phyloP scores from a whole-genome alignment of 2,329 filamentous ascomycete genomes.

The Penicillium sp. region DNA sequence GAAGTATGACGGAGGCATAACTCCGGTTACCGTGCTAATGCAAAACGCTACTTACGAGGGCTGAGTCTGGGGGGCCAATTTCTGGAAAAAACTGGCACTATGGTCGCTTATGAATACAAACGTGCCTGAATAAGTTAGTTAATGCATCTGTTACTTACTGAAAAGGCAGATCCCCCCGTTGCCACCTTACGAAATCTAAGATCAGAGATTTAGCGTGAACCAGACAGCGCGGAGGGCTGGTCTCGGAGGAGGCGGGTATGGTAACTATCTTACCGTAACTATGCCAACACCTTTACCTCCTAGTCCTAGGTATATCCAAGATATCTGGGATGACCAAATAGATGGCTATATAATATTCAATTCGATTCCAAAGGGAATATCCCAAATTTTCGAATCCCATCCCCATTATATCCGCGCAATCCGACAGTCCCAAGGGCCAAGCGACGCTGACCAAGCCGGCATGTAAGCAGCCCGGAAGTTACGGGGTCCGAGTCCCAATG shows the following conservation, averaged over 20 bases:
- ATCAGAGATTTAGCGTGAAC: conserved; percentile 21
- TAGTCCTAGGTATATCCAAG: neutral
- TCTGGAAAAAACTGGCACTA: neutral
- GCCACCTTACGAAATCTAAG: conserved; percentile 23
- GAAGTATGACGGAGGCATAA: neutral
- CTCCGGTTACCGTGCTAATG: neutral
- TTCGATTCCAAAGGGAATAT: neutral
- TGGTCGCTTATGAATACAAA: neutral
- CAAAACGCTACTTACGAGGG: neutral
- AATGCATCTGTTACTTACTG: neutral
- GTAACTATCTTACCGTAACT: conserved; percentile 11
- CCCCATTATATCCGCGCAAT: neutral
- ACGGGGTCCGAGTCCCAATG: neutral
- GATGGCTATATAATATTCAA: neutral
- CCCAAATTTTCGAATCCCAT: neutral
- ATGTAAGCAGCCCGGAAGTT: conserved; percentile 4
- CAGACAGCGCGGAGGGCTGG: conserved; percentile 7
- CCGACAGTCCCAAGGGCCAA: conserved; percentile 3
- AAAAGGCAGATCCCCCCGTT: conserved; percentile 12
- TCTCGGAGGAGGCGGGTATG: conserved; percentile 12
- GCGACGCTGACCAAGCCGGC: conserved; percentile 20
- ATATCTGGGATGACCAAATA: neutral
- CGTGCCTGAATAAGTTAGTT: neutral
- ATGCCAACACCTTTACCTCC: neutral
- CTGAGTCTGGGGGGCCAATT: neutral